Conservation (phyloP, 2,329 filamentous ascomycete genomes). For the Ceratocystis cubensis region DNA sequence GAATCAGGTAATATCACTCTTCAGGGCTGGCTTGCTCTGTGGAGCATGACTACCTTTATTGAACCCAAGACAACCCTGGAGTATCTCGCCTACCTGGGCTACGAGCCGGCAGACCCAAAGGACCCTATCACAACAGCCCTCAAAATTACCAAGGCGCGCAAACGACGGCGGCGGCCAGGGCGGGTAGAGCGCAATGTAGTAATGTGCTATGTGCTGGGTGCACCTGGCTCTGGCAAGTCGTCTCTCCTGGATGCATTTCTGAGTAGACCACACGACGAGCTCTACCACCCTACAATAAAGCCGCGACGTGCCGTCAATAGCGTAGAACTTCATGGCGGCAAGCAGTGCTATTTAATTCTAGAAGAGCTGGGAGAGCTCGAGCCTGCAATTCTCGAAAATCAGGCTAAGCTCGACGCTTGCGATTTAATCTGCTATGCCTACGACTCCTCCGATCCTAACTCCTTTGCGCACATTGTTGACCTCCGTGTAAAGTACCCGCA, state of each 20-base stretch:
- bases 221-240: constrained; percentile 78
- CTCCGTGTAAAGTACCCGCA: constrained; percentile 68
- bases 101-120: constrained; percentile 67
- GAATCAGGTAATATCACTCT: constrained; percentile 91
- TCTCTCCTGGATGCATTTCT: constrained; percentile 83
- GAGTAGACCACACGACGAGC: constrained; percentile 68
- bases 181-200: constrained; percentile 91
- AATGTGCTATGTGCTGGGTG: constrained; percentile 81
- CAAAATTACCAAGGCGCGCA: constrained; percentile 85
- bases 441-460: constrained; percentile 92
- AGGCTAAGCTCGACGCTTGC: constrained; percentile 77
- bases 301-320: constrained; percentile 89
- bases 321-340: constrained; percentile 87
- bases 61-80: constrained; percentile 90
- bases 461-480: constrained; percentile 80
- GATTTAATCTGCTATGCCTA: constrained; percentile 93
- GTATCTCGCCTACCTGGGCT: constrained; percentile 91
- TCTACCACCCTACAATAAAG: constrained; percentile 90
- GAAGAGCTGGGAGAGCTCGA: constrained; percentile 95
- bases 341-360: constrained; percentile 92
- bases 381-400: constrained; percentile 85
- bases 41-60: constrained; percentile 98
- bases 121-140: constrained; percentile 70
- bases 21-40: constrained; percentile 95
- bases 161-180: constrained; percentile 66